These are phyloP conservation scores for Hypomyces perniciosus DNA, from an alignment of 2,329 filamentous ascomycete genomes.

Conservation along the genomic window DNA sequence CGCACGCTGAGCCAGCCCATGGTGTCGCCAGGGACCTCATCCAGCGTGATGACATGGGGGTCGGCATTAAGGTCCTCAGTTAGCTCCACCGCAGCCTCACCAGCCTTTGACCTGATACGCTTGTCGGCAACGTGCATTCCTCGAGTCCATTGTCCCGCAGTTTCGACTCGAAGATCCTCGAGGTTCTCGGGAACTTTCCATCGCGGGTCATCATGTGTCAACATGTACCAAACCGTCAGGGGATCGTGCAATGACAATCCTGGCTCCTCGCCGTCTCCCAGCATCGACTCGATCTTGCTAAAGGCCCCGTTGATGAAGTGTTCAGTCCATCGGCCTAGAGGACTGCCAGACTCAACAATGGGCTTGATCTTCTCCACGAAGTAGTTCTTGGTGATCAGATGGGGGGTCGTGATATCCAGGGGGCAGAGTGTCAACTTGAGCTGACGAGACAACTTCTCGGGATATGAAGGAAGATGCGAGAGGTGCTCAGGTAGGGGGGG, in stretches of 20 bases:
- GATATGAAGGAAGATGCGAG: conserved; percentile 54
- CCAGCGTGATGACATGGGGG: conserved; percentile 33
- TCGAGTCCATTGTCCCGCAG: conserved; percentile 85
- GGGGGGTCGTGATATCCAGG: conserved; percentile 69
- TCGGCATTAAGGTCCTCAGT: conserved; percentile 37
- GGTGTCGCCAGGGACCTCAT: conserved; percentile 62
- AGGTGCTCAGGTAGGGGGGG: conserved; percentile 55
- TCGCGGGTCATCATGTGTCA: conserved; percentile 52
- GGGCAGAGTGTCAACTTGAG: conserved; percentile 68
- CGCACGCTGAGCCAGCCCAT: conserved; percentile 67
- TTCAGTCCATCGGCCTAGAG: conserved; percentile 66
- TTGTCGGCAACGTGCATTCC: conserved; percentile 85
- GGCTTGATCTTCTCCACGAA: conserved; percentile 53
- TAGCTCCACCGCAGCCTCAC: conserved; percentile 34
- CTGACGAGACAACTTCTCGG: conserved; percentile 52
- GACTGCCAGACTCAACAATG: conserved; percentile 56
- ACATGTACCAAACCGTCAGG: conserved; percentile 70
- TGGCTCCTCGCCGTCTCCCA: conserved; percentile 51
- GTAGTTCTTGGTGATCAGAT: conserved; percentile 56
- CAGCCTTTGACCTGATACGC: conserved; percentile 52
- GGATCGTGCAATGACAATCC: conserved; percentile 70
- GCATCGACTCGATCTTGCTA: conserved; percentile 58
- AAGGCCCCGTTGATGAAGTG: conserved; percentile 69
- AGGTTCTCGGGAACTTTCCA: conserved; percentile 54
- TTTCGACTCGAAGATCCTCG: conserved; percentile 87